phyloP scores from a whole-genome alignment of 1,284 basidiomycete species.

The Ganoderma leucocontextum region DNA sequence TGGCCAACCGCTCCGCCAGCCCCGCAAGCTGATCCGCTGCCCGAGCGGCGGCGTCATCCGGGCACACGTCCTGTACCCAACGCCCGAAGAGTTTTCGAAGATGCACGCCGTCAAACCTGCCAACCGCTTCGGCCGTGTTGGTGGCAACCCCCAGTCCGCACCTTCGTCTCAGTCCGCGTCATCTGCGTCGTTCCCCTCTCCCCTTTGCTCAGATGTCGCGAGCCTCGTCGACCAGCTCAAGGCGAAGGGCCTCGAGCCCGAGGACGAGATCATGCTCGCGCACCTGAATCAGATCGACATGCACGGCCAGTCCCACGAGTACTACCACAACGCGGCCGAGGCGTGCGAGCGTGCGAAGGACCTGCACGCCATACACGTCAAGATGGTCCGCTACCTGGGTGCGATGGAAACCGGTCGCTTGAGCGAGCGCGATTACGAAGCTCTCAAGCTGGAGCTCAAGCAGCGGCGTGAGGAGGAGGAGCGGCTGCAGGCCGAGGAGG shows the following conservation, averaged over 20 bases:
- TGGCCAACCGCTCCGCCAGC: background rate
- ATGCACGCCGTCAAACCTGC: slow-evolving; percentile 6
- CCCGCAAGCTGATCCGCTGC: background rate
- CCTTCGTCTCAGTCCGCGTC: background rate
- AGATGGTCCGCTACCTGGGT: background rate
- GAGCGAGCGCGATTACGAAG: background rate
- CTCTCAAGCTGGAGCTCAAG: background rate
- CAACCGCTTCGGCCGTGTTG: slow-evolving; percentile 3
- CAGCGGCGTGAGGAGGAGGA: background rate
- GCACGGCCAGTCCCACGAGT: slow-evolving; percentile 11
- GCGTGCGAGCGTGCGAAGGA: slow-evolving; percentile 3
- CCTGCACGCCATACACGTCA: background rate
- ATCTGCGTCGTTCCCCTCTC: background rate
- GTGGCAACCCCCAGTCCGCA: background rate
- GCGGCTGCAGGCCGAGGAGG: background rate
- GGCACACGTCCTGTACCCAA: slow-evolving; percentile 12
- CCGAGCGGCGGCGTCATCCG: background rate
- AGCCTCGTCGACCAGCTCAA: slow-evolving; percentile 21
- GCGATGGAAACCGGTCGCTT: background rate
- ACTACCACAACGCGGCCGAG: slow-evolving; percentile 20
- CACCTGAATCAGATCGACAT: slow-evolving; percentile 10
- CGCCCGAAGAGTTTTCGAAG: slow-evolving; percentile 7
- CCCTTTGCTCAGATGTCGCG: slow-evolving; percentile 7
- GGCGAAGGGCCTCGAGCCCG: slow-evolving; percentile 16
- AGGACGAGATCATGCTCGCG: slow-evolving; percentile 23